Base-by-base conservation (phyloP, 495 filamentous ascomycete genomes). In the Aspergillus diversus region DNA sequence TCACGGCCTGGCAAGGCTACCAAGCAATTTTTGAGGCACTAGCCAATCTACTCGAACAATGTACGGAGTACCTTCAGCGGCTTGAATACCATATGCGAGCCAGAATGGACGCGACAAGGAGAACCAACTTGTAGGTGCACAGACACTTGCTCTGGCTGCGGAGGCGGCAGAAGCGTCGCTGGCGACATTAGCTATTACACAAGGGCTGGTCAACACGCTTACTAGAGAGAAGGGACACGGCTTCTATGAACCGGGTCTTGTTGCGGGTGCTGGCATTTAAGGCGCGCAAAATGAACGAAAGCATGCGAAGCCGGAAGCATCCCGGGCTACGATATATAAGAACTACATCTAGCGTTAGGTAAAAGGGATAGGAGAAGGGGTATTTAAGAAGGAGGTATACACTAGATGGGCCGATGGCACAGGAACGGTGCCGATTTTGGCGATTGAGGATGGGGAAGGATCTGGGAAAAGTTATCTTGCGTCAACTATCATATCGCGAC, bases 401-500 rank as follows among this genome's bases (percentile, higher is more conserved):
- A 6, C 13, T 27, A 31, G 9, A 7, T 53, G 50, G 21, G 21
- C 7, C 13, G 16, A 27, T 33, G 50, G 50, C 5, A 6, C 50
- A 33, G 27, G 21, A 6, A 8, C n/a, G 15, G 50, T 33, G 27
- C 50, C 50, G 2, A 32, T 53, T 33, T 31, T 53, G 8, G 50
- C 50, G 4, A 53, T 53, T 53, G 50, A 53, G 32, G 50, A 31
- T 33, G 32, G 32, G 27, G 27, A 53, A 53, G 27, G 50, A 33
- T 53, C 50, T 53, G 27, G 50, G 27, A 53, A 53, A 31, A 53
- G 27, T 53, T 53, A 53, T 2, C 50, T 53, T 33, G 50, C 50
- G 7, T 53, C 50, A 7, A 53, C 50, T 1, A 53, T 53, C 6
- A 53, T 53, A 2, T 53, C 50, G 33, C 27, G 50, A 4, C 27